Evolutionary conservation across 495 filamentous ascomycete genomes (phyloP).

Genomic region (Penicillium soppii): DNA sequence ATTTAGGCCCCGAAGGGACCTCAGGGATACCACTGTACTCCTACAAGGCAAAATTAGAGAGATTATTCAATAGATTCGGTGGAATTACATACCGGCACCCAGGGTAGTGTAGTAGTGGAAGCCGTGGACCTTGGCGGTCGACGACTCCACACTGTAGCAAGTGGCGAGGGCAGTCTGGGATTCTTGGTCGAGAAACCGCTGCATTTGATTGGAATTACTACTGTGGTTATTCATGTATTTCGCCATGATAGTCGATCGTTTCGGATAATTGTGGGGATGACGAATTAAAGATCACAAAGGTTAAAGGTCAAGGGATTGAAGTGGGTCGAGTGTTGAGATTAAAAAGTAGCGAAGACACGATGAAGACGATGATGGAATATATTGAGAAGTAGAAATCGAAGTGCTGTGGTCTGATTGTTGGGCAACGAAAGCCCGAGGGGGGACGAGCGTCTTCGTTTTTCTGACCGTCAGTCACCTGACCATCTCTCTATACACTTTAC

Average conservation of each 20-base stretch:
- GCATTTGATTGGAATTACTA: conserved; percentile 71
- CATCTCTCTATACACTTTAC: neutral
- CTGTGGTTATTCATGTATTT: conserved; percentile 64
- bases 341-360: conserved; percentile 4
- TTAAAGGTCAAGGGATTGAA: conserved; percentile 5
- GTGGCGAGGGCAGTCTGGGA: conserved; percentile 74
- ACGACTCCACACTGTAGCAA: conserved; percentile 69
- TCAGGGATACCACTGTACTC: conserved; percentile 97
- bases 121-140: conserved; percentile 61
- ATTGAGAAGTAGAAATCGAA: neutral
- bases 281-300: neutral
- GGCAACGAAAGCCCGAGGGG: conserved; percentile 1
- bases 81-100: conserved; percentile 59
- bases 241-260: conserved; percentile 36
- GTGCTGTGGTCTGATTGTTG: neutral
- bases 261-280: conserved; percentile 8
- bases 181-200: conserved; percentile 45
- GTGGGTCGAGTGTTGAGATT: neutral
- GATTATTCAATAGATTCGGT: neutral
- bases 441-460: conserved; percentile 1
- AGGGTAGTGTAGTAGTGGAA: conserved; percentile 95
- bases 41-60: conserved; percentile 35
- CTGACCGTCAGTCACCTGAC: conserved; percentile 11
- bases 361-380: conserved; percentile 1
- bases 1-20: conserved; percentile 80